Evolutionary conservation across 2,329 filamentous ascomycete species (phyloP), one percentile per base, ranked within the genome.

Genomic region (Neonectria coccinea): DNA sequence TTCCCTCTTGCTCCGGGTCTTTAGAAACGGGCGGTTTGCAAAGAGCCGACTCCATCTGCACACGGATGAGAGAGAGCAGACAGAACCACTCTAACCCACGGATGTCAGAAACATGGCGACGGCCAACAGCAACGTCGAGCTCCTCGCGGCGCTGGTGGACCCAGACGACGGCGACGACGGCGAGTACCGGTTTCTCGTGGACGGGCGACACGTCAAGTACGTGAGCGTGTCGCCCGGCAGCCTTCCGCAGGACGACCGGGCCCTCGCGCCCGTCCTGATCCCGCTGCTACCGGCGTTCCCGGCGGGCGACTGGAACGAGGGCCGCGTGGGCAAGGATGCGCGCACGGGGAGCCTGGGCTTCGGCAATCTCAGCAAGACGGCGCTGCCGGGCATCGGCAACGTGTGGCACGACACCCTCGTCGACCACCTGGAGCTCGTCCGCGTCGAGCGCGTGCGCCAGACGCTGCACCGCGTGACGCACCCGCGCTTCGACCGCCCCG

Each of bases 281-380:
- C 44, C 75, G 5, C 61, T 73, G 11, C 73, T 83, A 10, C 80
- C 81, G 4, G 69, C 73, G 5, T 77, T 82, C 16, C 79, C 79
- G 1, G 52, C 71, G 1, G 79, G 80, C 11, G 75, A 79, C 65
- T 83, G 80, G 80, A 83, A 82, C 60, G 67, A 71, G 51, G 81
- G 75, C 51, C 75, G 75, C 36, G 71, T 83, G 45, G 68, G 73
- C 25, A 67, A 70, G 41, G 64, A 78, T 27, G 45, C 59, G 12
- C 51, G 62, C 7, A 72, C 64, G 2, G 76, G 73, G 27, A 62
- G 65, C 6, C 70, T 74, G 2, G 61, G 67, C 66, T 80, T 80
- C 62, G 56, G 70, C 42, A 56, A 67, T 45, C 71, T 70, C 16
- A 59, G 65, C 52, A 72, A 71, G 18, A 66, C 63, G 48, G 55